Evolutionary conservation across 1,284 basidiomycete species (phyloP), one percentile per base, ranked within the genome.

Genomic region (Ustilago curta): DNA sequence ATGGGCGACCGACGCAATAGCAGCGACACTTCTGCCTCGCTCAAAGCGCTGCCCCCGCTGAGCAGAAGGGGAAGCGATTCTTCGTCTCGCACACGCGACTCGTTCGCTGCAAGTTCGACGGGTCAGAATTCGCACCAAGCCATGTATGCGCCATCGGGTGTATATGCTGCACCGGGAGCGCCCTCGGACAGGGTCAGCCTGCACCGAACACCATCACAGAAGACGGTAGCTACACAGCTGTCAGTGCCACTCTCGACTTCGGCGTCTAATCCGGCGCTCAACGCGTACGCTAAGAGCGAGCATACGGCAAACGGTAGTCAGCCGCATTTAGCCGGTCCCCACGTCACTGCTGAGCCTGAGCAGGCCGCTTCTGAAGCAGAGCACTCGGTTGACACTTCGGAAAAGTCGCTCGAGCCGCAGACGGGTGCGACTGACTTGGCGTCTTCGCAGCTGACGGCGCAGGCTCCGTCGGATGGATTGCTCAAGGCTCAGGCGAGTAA

Each of bases 51-150:
- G 43, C 81, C 81, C n/a, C 81, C 81, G 19, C 68, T 80, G 23
- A 81, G 79, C 54, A 53, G 81, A n/a, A 59, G 81, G n/a, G 81
- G 81, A 9, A 78, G 76, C 49, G 81, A 81, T 55, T 73, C 73
- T 8, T 77, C 73, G 14, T 70, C 70, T 12, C 68, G 76, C 16
- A 82, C 81, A 4, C 49, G 71, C 32, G 66, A 76, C 29, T 76
- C 68, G 19, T 62, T 79, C 8, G 63, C 76, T 9, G 78, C 73
- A 6, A 75, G 75, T 66, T 70, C 78, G 11, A 81, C 76, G 11
- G 77, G 77, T 2, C 73, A 72, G 50, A 79, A 56, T 35, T 77
- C 73, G 45, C 65, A 79, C 16, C 71, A 78, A 21, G 76, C 79
- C 21, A 80, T 81, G 76, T 69, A 59, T 18, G 57, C 58, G 21